Evolutionary conservation across 495 filamentous ascomycete species (phyloP).

Genomic region (Aspergillus taichungensis): DNA sequence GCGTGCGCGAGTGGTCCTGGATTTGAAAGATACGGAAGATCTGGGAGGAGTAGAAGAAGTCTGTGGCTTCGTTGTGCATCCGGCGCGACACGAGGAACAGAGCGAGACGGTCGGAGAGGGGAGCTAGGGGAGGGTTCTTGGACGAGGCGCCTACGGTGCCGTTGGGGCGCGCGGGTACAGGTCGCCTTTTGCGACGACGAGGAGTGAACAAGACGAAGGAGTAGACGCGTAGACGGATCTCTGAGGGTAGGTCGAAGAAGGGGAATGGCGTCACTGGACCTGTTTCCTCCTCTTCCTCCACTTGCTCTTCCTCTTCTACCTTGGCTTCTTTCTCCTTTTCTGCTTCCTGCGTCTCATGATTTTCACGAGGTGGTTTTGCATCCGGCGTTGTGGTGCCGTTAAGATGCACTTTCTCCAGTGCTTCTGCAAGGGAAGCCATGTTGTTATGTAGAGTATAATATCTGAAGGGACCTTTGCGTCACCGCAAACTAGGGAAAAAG

Average conservation of each 20-base stretch:
- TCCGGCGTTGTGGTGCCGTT: neutral
- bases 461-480: neutral
- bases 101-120: slow-evolving; percentile 39
- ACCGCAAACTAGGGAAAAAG: too few species aligned
- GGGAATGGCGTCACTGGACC: slow-evolving; percentile 41
- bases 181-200: slow-evolving; percentile 18
- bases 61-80: slow-evolving; percentile 62
- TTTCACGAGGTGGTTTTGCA: neutral
- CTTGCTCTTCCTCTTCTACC: slow-evolving; percentile 7
- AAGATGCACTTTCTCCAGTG: slow-evolving; percentile 13
- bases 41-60: slow-evolving; percentile 66
- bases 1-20: slow-evolving; percentile 59
- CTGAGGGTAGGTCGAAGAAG: slow-evolving; percentile 70
- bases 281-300: slow-evolving; percentile 2
- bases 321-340: slow-evolving; percentile 12
- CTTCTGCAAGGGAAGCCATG: slow-evolving; percentile 11
- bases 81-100: slow-evolving; percentile 55
- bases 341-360: neutral
- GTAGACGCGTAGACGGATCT: slow-evolving; percentile 68
- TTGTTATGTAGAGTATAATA: too few species aligned
- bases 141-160: slow-evolving; percentile 64
- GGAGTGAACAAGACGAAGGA: slow-evolving; percentile 48
- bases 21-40: slow-evolving; percentile 72
- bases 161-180: slow-evolving; percentile 6
- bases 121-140: slow-evolving; percentile 53